These are phyloP conservation scores for Tuctoria greenei DNA, from an alignment of 176 grass and related monocot species.

Conservation along the genomic window DNA sequence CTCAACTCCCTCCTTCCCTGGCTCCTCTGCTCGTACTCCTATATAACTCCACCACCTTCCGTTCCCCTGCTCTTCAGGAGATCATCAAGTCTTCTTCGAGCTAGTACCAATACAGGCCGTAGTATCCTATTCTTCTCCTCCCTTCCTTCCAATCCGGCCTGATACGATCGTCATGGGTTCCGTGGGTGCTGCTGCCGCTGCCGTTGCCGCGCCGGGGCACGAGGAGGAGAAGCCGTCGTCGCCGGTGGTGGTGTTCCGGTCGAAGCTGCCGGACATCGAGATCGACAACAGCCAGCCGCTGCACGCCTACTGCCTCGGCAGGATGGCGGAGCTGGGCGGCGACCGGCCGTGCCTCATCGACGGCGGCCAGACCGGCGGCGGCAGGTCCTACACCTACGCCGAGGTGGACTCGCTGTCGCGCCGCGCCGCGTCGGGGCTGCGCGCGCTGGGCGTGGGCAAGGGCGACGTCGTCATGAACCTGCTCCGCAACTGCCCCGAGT, in stretches of 20 bases:
- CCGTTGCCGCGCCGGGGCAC: too few species aligned
- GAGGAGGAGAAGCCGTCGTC: neutral
- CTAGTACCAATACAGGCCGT: neutral
- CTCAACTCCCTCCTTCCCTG: conserved; percentile 1
- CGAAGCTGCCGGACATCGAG: conserved; percentile 74
- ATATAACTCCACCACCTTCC: conserved; percentile 28
- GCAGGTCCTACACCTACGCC: conserved; percentile 57
- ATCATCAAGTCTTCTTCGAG: neutral
- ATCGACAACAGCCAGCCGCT: conserved; percentile 54
- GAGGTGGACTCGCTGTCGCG: conserved; percentile 40
- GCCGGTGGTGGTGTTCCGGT: conserved; percentile 55
- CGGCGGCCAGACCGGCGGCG: conserved; percentile 45
- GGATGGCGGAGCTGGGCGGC: conserved; percentile 9
- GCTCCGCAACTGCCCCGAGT: conserved; percentile 78
- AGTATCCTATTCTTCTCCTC: neutral
- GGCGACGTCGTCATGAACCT: conserved; percentile 86
- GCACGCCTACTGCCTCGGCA: conserved; percentile 74
- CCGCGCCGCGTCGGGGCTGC: conserved; percentile 45
- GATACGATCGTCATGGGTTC: conserved; percentile 38
- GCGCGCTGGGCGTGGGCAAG: conserved; percentile 47
- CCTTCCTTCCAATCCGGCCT: too few species aligned
- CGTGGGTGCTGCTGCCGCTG: neutral
- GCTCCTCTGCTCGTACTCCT: conserved; percentile 13
- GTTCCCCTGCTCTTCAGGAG: conserved; percentile 35
- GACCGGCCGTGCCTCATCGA: conserved; percentile 66